Base-by-base conservation (phyloP, 1,284 basidiomycete genomes). In the Malassezia restricta region DNA sequence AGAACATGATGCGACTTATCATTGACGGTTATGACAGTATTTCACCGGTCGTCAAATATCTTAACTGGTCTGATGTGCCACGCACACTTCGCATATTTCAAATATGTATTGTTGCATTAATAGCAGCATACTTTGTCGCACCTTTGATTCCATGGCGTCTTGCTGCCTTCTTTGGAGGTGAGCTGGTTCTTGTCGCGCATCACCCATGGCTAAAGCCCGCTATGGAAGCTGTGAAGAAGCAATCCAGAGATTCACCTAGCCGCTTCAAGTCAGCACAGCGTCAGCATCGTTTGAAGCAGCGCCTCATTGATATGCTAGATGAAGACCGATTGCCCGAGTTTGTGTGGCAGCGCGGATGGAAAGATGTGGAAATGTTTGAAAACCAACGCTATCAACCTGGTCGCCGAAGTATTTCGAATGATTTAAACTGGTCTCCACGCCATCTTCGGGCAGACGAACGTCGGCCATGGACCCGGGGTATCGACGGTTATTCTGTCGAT, bases 1-100 rank as follows among this genome's bases (percentile, higher is more conserved):
- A 73, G 50, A 73, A 73, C 58, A 71, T 71, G 70, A 73, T 73
- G 70, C 55, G 59, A 12, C 62, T 71, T 55, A 59, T 73, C 38
- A 68, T 69, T 32, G 66, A 70, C 35, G 66, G 59, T 40, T 73
- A 74, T 50, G 66, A 69, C 41, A 50, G 62, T 31, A 59, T 68
- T n/a, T 56, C 63, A 0, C 66, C 68, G 4, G 49, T 67, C 5
- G 64, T 72, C 11, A 62, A 63, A 14, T 71, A 67, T 49, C 54
- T 74, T 41, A 71, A 74, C 55, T 74, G 72, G 72, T 74, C 72
- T 0, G 62, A 62, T 12, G 67, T 68, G 48, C 56, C 56, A 17
- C 63, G 63, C 30, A 65, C 68, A 20, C 54, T 73, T 30, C 57
- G 64, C 30, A 57, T 74, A 24, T 51, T 74, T 7, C 69, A 73